A percentile compares a stretch with the other conserved stretches of the same genome.
phyloP scores from a whole-genome alignment of 106 monocot genomes.

The Narthecium ossifragum region DNA sequence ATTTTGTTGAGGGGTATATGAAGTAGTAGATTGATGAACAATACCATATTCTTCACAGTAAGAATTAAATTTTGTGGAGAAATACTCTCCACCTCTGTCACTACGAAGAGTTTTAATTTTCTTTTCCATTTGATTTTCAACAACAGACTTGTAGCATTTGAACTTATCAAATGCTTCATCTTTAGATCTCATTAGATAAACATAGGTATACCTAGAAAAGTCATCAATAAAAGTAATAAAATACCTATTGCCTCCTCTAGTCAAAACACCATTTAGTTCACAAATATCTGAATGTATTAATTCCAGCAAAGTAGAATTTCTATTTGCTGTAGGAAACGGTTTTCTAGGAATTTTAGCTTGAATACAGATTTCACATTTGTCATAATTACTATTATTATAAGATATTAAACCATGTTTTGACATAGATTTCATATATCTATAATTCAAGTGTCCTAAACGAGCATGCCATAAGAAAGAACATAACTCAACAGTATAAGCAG shows the following conservation, averaged over 20 bases:
- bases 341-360: slow-evolving; percentile 1
- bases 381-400: not conserved
- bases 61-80: not conserved
- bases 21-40: not conserved
- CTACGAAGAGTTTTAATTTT: slow-evolving; percentile 9
- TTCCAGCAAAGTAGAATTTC: not conserved
- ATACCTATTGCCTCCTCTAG: not conserved
- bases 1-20: slow-evolving; percentile 11
- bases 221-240: no score
- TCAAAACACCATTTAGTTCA: slow-evolving; percentile 13
- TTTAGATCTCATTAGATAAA: no score
- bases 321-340: not conserved
- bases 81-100: slow-evolving; percentile 16
- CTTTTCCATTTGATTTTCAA: slow-evolving; percentile 10
- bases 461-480: slow-evolving; percentile 9
- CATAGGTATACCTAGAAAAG: no score
- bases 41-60: slow-evolving; percentile 10
- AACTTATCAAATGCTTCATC: slow-evolving; percentile 13
- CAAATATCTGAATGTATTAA: slow-evolving; percentile 12
- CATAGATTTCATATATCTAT: no score
- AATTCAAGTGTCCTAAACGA: slow-evolving; percentile 12
- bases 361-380: slow-evolving; percentile 13
- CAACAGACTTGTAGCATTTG: slow-evolving; percentile 6
- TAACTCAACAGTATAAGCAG: not conserved
- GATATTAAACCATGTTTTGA: slow-evolving; percentile 5